Base-by-base conservation (phyloP, 352 stramenopile species). In the Phytophthora cajani region DNA sequence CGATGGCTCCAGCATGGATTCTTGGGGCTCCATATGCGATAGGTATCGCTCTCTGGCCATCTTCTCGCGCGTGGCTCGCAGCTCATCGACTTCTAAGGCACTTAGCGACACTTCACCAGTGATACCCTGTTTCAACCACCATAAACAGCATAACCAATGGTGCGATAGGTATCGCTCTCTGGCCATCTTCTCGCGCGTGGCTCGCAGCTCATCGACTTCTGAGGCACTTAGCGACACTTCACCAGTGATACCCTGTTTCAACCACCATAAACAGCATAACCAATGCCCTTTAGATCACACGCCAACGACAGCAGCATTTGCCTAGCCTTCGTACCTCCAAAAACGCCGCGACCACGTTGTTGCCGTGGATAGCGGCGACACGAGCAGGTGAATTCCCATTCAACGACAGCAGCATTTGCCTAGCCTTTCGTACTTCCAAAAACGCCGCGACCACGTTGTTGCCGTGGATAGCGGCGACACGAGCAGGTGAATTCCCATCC, bases 401-500 rank as follows among this genome's bases (percentile, higher is more conserved):
- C 12, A 27, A 42, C 12, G 56, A 10, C 17, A 70, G 7, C 7
- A 30, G 9, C 19, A 21, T 9, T 30, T 11, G 14, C 17, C 10
- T 53, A 16, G 42, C 33, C 32, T 17, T 19, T 46, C 23, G 4
- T 64, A 82, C 80, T 53, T 81, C 67, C 0, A 94, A 55, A 40
- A 85, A 79, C 5, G 47, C 58, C 53, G 61, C 64, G 21, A 92
- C 63, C 1, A 81, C 60, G 25, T 78, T 46, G 33, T 76, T 79
- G 9, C 62, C 63, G 60, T 92, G 66, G 12, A 95, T 73, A 14
- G 71, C 61, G 7, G 84, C 87, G 21, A 93, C 75, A 47, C 75
- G 77, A 23, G 72, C 57, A 17, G 82, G 52, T 0, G 82, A 82
- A 49, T 90, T 84, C 1, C 76, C 85, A 40, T 94, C 88, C 86